Percentiles rank a stretch among this genome's conserved stretches.
Conservation (phyloP, 257 asterid genomes). For the Rauvolfia tetraphylla region DNA sequence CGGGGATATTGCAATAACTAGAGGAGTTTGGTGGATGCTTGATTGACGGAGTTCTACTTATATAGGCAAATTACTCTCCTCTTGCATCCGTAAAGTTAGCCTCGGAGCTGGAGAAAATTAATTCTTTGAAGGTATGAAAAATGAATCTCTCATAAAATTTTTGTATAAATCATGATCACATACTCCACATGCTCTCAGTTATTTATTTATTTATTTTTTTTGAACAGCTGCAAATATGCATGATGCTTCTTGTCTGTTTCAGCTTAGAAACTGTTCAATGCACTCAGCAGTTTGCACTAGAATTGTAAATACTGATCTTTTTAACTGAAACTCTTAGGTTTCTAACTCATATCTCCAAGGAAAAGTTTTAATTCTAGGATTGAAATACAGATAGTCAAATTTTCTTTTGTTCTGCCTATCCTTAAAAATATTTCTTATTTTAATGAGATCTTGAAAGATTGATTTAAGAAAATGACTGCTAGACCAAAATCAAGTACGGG, state of each 20-base stretch:
- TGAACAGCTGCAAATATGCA: background rate
- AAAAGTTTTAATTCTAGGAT: background rate
- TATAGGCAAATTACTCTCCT: constrained; percentile 67
- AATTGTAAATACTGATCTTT: background rate
- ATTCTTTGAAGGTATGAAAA: constrained; percentile 65
- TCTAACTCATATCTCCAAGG: background rate
- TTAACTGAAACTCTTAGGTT: background rate
- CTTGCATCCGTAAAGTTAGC: constrained; percentile 62
- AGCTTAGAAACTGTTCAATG: background rate
- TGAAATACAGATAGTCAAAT: background rate
- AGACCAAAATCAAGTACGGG: background rate
- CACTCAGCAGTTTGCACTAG: background rate
- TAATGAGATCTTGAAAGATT: background rate
- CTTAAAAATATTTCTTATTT: background rate
- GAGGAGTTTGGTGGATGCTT: background rate
- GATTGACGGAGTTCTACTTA: constrained; percentile 13
- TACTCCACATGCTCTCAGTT: background rate
- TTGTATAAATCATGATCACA: background rate
- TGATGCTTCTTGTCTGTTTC: background rate
- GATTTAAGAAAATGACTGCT: background rate
- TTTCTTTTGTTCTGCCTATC: background rate
- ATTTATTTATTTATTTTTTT: background rate
- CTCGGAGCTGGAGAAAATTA: constrained; percentile 72
- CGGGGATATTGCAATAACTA: background rate
- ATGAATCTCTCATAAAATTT: background rate